Base-by-base conservation (phyloP, 148 eudicot species). In the Silene uniflora region DNA sequence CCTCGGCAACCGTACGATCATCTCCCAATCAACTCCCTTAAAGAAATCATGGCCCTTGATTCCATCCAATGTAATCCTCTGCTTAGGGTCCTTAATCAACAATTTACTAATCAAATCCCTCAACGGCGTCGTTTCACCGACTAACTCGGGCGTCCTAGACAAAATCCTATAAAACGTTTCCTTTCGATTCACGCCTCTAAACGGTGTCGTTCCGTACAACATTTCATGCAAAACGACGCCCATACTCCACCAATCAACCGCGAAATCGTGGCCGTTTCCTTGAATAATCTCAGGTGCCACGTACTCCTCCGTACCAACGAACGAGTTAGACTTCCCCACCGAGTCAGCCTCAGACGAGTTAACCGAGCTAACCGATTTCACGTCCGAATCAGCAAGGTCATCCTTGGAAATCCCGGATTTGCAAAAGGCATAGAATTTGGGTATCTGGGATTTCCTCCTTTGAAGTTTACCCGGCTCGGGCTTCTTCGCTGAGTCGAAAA, bases 281-380 rank as follows among this genome's bases (percentile, higher is more conserved):
- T 68, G 52, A 0, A 93, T 84, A 24, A 93, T 82, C 83, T 91
- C 97, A 6, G 98, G 97, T 23, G 98, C 90, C 80, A 93, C 89
- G 85, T 93, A 93, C 62, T 93, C 98, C 79, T 91, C 98, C 22
- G 98, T 93, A 1, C 98, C 98, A 3, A 93, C 98, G 73, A 93
- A 91, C 78, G 97, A 91, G 77, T 91, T 89, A 2, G 96, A 83
- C 49, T 87, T 93, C 24, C 83, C 82, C 7, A 67, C 77, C 24
- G 88, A 77, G 60, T 81, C 85, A 0, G 86, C 78, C 79, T 80
- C 86, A 24, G 74, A 64, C 69, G 88, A 68, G 39, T 80, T 76
- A 5, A 46, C 14, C 16, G 85, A 52, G 52, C 77, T 76, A 21
- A 25, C 17, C 71, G 21, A 75, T 17, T 79, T 44, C 12, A 24